Evolutionary conservation across 2,329 filamentous ascomycete species (phyloP).

Genomic region (Echinosphaeria canescens): DNA sequence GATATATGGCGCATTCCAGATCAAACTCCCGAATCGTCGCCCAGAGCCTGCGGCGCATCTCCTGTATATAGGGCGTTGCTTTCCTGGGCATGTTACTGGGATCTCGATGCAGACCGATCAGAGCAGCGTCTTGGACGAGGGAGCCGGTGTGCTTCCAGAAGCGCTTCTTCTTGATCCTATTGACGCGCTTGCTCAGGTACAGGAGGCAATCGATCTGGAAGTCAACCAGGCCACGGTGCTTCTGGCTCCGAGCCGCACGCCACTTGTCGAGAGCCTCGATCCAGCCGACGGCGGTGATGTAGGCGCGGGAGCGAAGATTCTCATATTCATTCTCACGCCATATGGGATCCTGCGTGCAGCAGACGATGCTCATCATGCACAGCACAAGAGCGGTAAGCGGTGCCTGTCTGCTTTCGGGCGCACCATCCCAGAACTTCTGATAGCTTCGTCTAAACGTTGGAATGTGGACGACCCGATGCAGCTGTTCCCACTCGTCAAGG

Average conservation of each 20-base stretch:
- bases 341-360: too few species aligned
- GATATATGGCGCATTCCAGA: slow-evolving; percentile 37
- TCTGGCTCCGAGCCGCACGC: slow-evolving; percentile 32
- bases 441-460: slow-evolving; percentile 34
- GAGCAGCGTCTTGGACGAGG: slow-evolving; percentile 33
- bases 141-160: slow-evolving; percentile 36
- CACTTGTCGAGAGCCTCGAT: slow-evolving; percentile 31
- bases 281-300: slow-evolving; percentile 31
- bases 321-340: too few species aligned
- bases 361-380: slow-evolving; percentile 32
- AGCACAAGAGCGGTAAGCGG: slow-evolving; percentile 36
- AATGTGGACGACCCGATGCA: slow-evolving; percentile 30
- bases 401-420: slow-evolving; percentile 19
- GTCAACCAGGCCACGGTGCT: slow-evolving; percentile 35
- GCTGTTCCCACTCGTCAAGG: slow-evolving; percentile 15
- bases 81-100: slow-evolving; percentile 29
- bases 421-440: slow-evolving; percentile 27
- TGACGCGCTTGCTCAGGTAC: slow-evolving; percentile 38
- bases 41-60: slow-evolving; percentile 39
- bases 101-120: slow-evolving; percentile 35
- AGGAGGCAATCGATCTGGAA: slow-evolving; percentile 36
- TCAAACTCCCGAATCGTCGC: slow-evolving; percentile 39
- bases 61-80: slow-evolving; percentile 35
- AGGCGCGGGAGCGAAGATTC: slow-evolving; percentile 33
- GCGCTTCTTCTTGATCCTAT: slow-evolving; percentile 41